These are phyloP conservation scores for Monosporascus sp. DNA, from an alignment of 2,329 filamentous ascomycete species.

Conservation along the genomic window DNA sequence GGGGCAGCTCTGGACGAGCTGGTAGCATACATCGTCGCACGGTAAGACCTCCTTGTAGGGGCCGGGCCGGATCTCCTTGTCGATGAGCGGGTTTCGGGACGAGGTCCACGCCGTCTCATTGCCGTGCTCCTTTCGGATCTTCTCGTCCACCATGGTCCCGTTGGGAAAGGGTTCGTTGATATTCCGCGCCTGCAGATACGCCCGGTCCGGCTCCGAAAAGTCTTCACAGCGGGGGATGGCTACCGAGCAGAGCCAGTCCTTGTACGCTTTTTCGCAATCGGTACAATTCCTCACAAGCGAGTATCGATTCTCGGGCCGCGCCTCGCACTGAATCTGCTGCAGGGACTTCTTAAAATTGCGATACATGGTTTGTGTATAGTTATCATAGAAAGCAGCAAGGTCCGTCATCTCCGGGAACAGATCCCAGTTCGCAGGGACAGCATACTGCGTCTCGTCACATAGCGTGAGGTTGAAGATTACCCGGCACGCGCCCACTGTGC, in stretches of 20 bases:
- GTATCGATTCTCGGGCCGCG: conserved; percentile 66
- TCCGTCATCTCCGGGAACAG: conserved; percentile 54
- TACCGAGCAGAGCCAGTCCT: conserved; percentile 90
- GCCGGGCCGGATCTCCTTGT: conserved; percentile 66
- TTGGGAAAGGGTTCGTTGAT: conserved; percentile 67
- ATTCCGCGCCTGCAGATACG: conserved; percentile 63
- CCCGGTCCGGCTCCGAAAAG: conserved; percentile 50
- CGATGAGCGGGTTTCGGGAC: conserved; percentile 70
- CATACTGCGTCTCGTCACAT: conserved; percentile 83
- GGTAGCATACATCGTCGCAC: conserved; percentile 82
- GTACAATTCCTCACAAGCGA: conserved; percentile 72
- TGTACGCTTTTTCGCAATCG: conserved; percentile 78
- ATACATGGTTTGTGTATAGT: conserved; percentile 64
- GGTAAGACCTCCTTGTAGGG: conserved; percentile 93
- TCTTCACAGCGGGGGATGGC: conserved; percentile 90
- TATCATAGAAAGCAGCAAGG: conserved; percentile 72
- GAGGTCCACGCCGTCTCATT: conserved; percentile 39
- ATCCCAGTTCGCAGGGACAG: conserved; percentile 74
- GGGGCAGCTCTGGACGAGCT: conserved; percentile 80
- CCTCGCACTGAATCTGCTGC: conserved; percentile 80
- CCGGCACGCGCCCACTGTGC: conserved; percentile 51
- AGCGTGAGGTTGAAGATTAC: conserved; percentile 84
- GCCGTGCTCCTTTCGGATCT: conserved; percentile 21
- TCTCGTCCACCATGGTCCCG: conserved; percentile 47
- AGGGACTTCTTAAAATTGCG: conserved; percentile 75